Percentiles rank a stretch among this genome's conserved stretches.
phyloP scores from a whole-genome alignment of 441 rosid genomes.

The Sinapis alba region DNA sequence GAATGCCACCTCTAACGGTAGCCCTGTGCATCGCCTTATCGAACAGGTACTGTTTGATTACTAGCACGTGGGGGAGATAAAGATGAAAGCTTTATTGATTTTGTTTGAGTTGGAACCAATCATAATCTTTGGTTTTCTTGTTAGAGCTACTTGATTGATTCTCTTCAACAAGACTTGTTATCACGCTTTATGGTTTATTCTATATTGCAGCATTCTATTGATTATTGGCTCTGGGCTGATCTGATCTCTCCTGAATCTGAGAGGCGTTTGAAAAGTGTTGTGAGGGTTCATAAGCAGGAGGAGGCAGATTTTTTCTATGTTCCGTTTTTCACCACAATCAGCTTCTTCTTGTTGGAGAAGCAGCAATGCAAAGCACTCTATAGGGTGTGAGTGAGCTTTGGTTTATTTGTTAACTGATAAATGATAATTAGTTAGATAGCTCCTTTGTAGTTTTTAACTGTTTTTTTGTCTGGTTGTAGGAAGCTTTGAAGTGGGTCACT shows the following conservation, averaged over 20 bases:
- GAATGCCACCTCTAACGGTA: slow-evolving; percentile 92
- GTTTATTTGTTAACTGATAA: slow-evolving; percentile 10
- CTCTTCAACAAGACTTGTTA: neutral
- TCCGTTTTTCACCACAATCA: slow-evolving; percentile 91
- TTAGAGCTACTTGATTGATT: slow-evolving; percentile 5
- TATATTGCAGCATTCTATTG: slow-evolving; percentile 79
- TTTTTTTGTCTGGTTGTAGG: slow-evolving; percentile 41
- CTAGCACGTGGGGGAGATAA: neutral
- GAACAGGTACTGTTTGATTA: slow-evolving; percentile 61
- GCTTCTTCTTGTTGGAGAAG: slow-evolving; percentile 95
- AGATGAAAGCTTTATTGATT: slow-evolving; percentile 4
- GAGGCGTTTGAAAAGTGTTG: slow-evolving; percentile 77
- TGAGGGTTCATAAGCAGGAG: slow-evolving; percentile 71
- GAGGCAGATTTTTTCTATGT: slow-evolving; percentile 88
- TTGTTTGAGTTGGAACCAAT: neutral
- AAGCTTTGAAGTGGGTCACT: slow-evolving; percentile 91
- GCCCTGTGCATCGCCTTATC: slow-evolving; percentile 95
- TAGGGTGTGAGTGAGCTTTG: slow-evolving; percentile 95
- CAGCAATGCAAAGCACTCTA: slow-evolving; percentile 95
- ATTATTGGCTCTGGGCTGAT: slow-evolving; percentile 99
- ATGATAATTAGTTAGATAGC: neutral
- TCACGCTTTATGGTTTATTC: slow-evolving; percentile 6
- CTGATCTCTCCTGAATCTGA: slow-evolving; percentile 76
- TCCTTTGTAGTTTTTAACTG: neutral
- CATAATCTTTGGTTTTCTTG: neutral